Conservation (phyloP, 345 rosid genomes). For the Rhizophora apiculata region DNA sequence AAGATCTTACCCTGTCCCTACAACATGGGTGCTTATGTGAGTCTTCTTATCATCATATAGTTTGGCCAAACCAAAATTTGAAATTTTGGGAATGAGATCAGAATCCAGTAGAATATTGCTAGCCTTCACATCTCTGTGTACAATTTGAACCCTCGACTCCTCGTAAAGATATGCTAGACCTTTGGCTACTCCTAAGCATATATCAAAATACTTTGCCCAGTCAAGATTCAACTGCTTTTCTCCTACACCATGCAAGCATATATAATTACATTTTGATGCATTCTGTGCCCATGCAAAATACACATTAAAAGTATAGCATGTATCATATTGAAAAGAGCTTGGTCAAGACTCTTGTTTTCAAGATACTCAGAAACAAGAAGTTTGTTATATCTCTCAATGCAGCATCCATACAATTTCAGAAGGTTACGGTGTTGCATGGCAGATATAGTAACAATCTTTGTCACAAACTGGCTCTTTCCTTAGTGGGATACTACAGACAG, state of each 20-base stretch:
- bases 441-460: slow-evolving; percentile 72
- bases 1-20: slow-evolving; percentile 50
- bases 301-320: background rate
- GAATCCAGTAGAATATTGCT: slow-evolving; percentile 51
- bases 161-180: slow-evolving; percentile 60
- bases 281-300: background rate
- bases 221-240: slow-evolving; percentile 31
- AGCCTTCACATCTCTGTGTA: slow-evolving; percentile 56
- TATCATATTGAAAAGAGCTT: slow-evolving; percentile 54
- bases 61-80: slow-evolving; percentile 62
- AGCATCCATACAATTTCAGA: slow-evolving; percentile 67
- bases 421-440: slow-evolving; percentile 63
- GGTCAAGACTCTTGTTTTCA: slow-evolving; percentile 68
- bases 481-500: slow-evolving; percentile 60
- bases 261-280: background rate
- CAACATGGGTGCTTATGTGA: slow-evolving; percentile 58
- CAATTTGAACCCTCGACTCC: slow-evolving; percentile 55
- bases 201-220: slow-evolving; percentile 42
- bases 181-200: slow-evolving; percentile 55
- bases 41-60: slow-evolving; percentile 55
- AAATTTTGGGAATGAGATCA: slow-evolving; percentile 49
- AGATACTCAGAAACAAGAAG: slow-evolving; percentile 73
- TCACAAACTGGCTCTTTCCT: slow-evolving; percentile 64
- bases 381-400: slow-evolving; percentile 50
- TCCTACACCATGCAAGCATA: slow-evolving; percentile 32